A percentile compares a stretch with the other conserved stretches of the same genome.
Evolutionary conservation across 2,329 filamentous ascomycete genomes (phyloP).

Genomic region (Penicillium nordicum): DNA sequence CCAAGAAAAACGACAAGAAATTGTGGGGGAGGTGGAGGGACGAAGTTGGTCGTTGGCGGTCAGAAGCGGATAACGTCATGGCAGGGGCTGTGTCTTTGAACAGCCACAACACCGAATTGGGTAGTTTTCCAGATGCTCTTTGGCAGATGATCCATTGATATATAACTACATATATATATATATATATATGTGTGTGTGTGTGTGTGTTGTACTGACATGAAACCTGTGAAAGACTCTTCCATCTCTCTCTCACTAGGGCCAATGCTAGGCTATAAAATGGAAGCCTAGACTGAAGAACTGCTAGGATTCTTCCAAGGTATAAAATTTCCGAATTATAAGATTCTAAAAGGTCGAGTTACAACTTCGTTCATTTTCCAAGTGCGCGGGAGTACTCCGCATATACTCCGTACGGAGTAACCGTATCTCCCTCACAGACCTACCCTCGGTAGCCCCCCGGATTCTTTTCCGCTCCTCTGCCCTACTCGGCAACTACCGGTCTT

Average conservation of each 20-base stretch:
- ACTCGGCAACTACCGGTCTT: constrained; percentile 11
- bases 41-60: constrained; percentile 20
- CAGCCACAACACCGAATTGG: constrained; percentile 5
- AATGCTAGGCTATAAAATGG: background rate
- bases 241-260: background rate
- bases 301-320: background rate
- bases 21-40: constrained; percentile 7
- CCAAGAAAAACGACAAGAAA: background rate
- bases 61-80: constrained; percentile 25
- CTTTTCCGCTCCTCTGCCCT: constrained; percentile 18
- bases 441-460: constrained; percentile 17
- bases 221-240: background rate
- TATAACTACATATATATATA: background rate
- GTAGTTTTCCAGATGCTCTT: background rate
- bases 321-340: background rate
- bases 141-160: background rate
- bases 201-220: background rate
- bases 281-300: background rate
- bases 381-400: background rate
- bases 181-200: too few relatives aligned
- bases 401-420: background rate
- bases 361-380: background rate
- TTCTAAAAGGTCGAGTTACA: background rate
- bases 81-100: constrained; percentile 1
- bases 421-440: background rate